A percentile compares a stretch with the other conserved stretches of the same genome.
These are phyloP conservation scores for Yarrowia osloensis DNA, from an alignment of 805 yeast genomes.

Conservation along the genomic window DNA sequence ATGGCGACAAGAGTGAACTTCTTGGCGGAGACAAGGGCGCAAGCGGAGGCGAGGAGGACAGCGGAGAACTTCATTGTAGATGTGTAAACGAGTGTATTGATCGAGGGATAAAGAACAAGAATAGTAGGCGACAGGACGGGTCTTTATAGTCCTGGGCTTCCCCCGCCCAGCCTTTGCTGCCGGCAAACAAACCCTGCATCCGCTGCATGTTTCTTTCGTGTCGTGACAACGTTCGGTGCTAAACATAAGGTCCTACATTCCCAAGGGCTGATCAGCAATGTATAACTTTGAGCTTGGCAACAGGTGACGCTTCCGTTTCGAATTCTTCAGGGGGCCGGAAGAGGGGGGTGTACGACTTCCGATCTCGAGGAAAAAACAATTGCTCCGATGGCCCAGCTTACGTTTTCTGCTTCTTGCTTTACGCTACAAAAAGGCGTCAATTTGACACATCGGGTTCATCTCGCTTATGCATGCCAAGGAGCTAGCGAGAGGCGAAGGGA, in stretches of 20 bases:
- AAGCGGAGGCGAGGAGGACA: slow-evolving; percentile 21
- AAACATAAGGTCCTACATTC: background rate
- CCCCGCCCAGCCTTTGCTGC: background rate
- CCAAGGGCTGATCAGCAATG: background rate
- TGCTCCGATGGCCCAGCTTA: too few relatives aligned
- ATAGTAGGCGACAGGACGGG: background rate
- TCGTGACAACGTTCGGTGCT: background rate
- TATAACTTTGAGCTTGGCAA: background rate
- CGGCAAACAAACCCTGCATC: background rate
- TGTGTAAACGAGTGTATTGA: slow-evolving; percentile 9
- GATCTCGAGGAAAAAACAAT: background rate
- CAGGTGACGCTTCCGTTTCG: background rate
- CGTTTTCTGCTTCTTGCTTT: too few relatives aligned
- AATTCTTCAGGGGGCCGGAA: too few relatives aligned
- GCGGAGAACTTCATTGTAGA: slow-evolving; percentile 15
- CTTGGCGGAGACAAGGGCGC: slow-evolving; percentile 18
- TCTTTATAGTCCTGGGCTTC: background rate
- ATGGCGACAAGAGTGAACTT: slow-evolving; percentile 18
- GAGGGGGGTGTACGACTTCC: background rate
- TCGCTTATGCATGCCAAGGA: slow-evolving; percentile 13
- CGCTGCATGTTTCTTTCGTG: slow-evolving; percentile 1
- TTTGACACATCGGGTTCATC: background rate
- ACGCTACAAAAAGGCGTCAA: background rate
- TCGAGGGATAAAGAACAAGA: background rate
- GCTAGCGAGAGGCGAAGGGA: background rate